Conservation (phyloP, 371 early-diverging fungal genomes). For the Lichtheimia corymbifera region DNA sequence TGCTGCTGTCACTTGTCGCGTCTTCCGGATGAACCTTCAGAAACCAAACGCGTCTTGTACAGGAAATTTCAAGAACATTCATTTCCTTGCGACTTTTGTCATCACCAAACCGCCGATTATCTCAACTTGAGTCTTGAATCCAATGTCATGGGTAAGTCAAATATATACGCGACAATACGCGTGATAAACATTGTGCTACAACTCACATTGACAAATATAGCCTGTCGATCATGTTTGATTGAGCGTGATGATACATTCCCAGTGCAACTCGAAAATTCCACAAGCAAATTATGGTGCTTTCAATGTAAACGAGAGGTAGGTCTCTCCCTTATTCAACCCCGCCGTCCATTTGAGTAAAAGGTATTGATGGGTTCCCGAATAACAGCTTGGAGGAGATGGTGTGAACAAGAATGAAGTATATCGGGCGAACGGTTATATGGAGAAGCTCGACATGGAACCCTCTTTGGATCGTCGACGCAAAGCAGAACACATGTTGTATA, state of each 20-base stretch:
- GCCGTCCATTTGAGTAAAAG: not conserved
- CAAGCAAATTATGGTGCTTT: constrained; percentile 29
- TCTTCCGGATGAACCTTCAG: constrained; percentile 18
- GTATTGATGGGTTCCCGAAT: not conserved
- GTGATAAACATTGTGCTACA: not conserved
- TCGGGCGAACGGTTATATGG: constrained; percentile 16
- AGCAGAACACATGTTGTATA: constrained; percentile 40
- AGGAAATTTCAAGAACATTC: constrained; percentile 3
- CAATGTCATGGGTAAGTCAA: constrained; percentile 28
- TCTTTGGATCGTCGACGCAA: constrained; percentile 43
- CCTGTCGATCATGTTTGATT: constrained; percentile 25
- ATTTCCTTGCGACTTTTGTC: constrained; percentile 32
- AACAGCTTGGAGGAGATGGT: constrained; percentile 19
- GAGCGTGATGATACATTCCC: constrained; percentile 11
- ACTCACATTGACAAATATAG: constrained; percentile 7
- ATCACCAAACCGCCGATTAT: constrained; percentile 19
- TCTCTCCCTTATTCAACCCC: not conserved
- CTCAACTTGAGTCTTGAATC: constrained; percentile 21
- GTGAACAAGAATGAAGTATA: constrained; percentile 15
- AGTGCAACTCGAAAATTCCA: constrained; percentile 28
- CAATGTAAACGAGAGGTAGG: constrained; percentile 27
- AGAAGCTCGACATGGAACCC: constrained; percentile 21
- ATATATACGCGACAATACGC: not conserved
- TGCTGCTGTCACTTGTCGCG: constrained; percentile 20
- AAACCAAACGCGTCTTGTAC: constrained; percentile 31